phyloP scores from a whole-genome alignment of 129 eudicot genomes.

The Calendula officinalis region DNA sequence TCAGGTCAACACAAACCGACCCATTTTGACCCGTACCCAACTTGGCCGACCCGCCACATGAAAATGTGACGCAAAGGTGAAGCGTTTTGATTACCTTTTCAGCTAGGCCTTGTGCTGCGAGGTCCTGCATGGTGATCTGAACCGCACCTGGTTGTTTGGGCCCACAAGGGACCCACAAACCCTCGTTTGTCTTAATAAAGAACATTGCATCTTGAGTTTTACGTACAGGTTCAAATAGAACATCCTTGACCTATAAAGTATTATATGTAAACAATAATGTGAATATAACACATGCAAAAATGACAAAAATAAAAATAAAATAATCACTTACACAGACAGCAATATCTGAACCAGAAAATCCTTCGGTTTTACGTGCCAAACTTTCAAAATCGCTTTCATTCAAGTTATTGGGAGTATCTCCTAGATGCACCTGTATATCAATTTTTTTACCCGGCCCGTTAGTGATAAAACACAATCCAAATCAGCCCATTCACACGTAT shows the following conservation, averaged over 20 bases:
- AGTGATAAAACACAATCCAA: no score
- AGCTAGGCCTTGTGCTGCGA: conserved; percentile 79
- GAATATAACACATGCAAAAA: background rate
- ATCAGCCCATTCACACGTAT: no score
- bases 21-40: background rate
- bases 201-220: conserved; percentile 97
- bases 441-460: background rate
- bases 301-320: background rate
- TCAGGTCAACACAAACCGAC: background rate
- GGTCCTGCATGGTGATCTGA: conserved; percentile 93
- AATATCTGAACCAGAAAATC: conserved; percentile 92
- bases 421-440: conserved; percentile 66
- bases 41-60: background rate
- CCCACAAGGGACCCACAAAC: conserved; percentile 88
- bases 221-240: conserved; percentile 87
- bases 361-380: conserved; percentile 77
- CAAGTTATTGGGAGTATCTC: conserved; percentile 78
- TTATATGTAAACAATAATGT: background rate
- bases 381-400: conserved; percentile 76
- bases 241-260: conserved; percentile 78
- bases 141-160: conserved; percentile 88
- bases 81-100: conserved; percentile 45
- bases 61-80: no score
- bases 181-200: conserved; percentile 60
- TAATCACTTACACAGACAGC: conserved; percentile 83